phyloP scores from a whole-genome alignment of 106 monocot species.

The Gastrodia elata region DNA sequence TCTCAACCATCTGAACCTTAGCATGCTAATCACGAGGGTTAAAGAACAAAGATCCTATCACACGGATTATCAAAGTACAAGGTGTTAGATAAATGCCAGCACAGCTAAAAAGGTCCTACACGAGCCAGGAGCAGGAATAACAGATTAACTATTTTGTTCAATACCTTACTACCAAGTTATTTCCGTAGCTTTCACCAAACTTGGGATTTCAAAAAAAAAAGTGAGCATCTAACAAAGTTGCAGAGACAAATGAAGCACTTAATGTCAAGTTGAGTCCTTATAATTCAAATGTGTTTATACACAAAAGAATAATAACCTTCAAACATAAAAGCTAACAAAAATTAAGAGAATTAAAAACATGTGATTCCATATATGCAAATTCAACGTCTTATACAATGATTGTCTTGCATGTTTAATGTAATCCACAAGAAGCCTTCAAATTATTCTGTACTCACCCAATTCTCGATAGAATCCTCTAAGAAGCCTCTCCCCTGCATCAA shows the following conservation, averaged over 20 bases:
- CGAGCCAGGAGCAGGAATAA: too few relatives aligned
- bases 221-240: not conserved
- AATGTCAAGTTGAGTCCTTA: not conserved
- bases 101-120: too few relatives aligned
- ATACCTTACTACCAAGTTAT: not conserved
- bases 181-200: not conserved
- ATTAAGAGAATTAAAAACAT: not conserved
- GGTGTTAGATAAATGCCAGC: too few relatives aligned
- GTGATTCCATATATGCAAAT: not conserved
- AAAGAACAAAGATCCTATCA: too few relatives aligned
- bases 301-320: not conserved
- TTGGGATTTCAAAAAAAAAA: not conserved
- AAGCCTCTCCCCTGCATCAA: not conserved
- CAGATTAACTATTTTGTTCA: not conserved
- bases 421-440: not conserved
- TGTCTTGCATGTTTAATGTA: not conserved
- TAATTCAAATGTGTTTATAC: not conserved
- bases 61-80: too few relatives aligned
- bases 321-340: not conserved
- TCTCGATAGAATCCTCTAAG: conserved; percentile 6
- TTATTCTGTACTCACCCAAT: not conserved
- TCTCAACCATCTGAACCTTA: too few relatives aligned
- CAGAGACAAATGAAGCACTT: not conserved
- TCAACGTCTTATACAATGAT: not conserved
- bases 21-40: too few relatives aligned